Percentiles rank a stretch among this genome's conserved stretches.
phyloP scores from a whole-genome alignment of 2,329 filamentous ascomycete species.

The Pseudocercospora ulei region DNA sequence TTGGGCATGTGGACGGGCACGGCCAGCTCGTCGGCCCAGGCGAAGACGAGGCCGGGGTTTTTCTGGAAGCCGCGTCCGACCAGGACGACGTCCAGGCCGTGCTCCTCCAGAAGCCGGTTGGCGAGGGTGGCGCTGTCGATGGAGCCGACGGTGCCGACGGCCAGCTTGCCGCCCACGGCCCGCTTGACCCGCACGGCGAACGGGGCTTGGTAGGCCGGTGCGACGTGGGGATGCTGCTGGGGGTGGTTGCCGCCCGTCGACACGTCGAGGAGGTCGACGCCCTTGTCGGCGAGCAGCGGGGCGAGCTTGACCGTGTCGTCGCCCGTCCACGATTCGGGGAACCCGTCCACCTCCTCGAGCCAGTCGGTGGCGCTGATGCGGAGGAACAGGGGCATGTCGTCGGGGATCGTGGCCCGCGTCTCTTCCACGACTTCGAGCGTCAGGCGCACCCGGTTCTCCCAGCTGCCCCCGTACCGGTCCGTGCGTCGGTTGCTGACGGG shows the following conservation, averaged over 20 bases:
- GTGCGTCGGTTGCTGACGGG: conserved; percentile 60
- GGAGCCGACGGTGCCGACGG: conserved; percentile 64
- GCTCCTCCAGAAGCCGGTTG: conserved; percentile 47
- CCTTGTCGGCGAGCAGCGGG: conserved; percentile 56
- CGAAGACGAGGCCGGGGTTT: conserved; percentile 46
- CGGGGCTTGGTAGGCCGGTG: conserved; percentile 63
- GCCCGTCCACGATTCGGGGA: conserved; percentile 56
- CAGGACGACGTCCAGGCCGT: conserved; percentile 57
- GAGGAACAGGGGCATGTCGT: conserved; percentile 60
- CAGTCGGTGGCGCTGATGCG: conserved; percentile 68
- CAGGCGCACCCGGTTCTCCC: conserved; percentile 59
- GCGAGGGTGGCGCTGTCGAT: conserved; percentile 63
- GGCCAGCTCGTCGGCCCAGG: conserved; percentile 60
- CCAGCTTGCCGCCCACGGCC: conserved; percentile 59
- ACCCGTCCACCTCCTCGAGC: conserved; percentile 50
- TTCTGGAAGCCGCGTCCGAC: conserved; percentile 68
- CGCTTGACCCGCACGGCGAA: conserved; percentile 63
- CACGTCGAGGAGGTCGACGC: conserved; percentile 76
- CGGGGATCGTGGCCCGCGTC: conserved; percentile 53
- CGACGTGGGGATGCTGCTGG: conserved; percentile 46
- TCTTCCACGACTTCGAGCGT: conserved; percentile 56
- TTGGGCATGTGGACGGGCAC: conserved; percentile 62
- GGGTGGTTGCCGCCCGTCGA: conserved; percentile 63
- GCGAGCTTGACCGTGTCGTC: conserved; percentile 57
- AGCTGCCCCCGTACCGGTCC: conserved; percentile 58